Evolutionary conservation across 2,329 filamentous ascomycete genomes (phyloP).

Genomic region (Ilyonectria sp.): DNA sequence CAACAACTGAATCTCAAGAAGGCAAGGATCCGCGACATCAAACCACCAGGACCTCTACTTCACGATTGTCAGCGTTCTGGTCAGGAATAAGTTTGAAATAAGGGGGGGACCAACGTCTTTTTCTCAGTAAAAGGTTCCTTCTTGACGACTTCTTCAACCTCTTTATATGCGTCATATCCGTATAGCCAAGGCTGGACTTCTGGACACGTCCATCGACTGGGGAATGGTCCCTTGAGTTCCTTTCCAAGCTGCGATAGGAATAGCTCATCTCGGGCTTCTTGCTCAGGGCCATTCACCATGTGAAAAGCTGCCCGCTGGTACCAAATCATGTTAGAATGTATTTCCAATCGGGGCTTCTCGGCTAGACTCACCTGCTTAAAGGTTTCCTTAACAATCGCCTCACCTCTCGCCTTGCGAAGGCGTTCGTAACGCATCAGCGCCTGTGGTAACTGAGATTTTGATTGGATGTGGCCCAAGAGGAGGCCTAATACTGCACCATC

Average conservation of each 20-base stretch:
- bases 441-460: slow-evolving; percentile 62
- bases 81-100: neutral
- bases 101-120: neutral
- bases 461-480: slow-evolving; percentile 66
- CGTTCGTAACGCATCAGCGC: slow-evolving; percentile 61
- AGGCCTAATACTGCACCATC: slow-evolving; percentile 77
- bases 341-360: neutral
- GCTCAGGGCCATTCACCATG: slow-evolving; percentile 68
- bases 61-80: neutral
- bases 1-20: neutral
- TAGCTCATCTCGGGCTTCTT: slow-evolving; percentile 69
- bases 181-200: slow-evolving; percentile 76
- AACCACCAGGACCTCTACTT: neutral
- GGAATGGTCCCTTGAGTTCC: slow-evolving; percentile 67
- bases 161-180: slow-evolving; percentile 73
- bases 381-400: slow-evolving; percentile 72
- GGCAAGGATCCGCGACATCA: neutral
- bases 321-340: neutral
- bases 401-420: slow-evolving; percentile 64
- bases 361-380: slow-evolving; percentile 60
- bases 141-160: slow-evolving; percentile 59
- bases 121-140: slow-evolving; percentile 24
- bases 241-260: slow-evolving; percentile 71
- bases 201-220: slow-evolving; percentile 71
- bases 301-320: slow-evolving; percentile 66